Conservation (phyloP, 257 asterid species). For the Galeopsis tetrahit region DNA sequence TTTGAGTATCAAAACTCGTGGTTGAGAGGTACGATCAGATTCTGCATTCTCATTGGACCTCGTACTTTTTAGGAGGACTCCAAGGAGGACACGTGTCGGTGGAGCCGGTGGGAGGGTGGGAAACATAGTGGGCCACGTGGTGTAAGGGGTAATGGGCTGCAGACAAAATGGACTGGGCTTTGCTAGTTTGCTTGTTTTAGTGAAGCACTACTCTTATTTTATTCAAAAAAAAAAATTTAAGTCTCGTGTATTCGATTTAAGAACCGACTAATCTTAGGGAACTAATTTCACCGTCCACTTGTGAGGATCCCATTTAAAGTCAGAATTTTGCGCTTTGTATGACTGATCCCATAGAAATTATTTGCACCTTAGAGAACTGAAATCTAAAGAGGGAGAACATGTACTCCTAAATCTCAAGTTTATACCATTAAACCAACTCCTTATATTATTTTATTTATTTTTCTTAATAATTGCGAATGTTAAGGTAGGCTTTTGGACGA, state of each 20-base stretch:
- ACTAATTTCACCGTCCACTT: too few relatives aligned
- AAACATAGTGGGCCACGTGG: not conserved
- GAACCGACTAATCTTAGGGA: too few relatives aligned
- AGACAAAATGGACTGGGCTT: conserved; percentile 31
- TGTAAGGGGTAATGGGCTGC: not conserved
- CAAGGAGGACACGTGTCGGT: conserved; percentile 49
- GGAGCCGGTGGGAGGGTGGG: conserved; percentile 5
- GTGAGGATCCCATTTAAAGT: too few relatives aligned
- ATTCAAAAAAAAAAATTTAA: too few relatives aligned
- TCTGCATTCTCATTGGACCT: conserved; percentile 56
- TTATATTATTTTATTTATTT: not conserved
- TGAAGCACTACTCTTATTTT: not conserved
- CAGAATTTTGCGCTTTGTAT: too few relatives aligned
- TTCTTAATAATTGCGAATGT: not conserved
- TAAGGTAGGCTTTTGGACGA: not conserved
- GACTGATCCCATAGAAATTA: too few relatives aligned
- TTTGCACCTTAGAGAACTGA: too few relatives aligned
- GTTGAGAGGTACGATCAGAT: conserved; percentile 86
- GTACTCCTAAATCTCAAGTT: too few relatives aligned
- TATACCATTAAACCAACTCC: too few relatives aligned
- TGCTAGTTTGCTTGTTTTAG: conserved; percentile 8
- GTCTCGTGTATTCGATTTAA: too few relatives aligned
- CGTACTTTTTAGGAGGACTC: not conserved
- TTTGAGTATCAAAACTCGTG: conserved; percentile 77
- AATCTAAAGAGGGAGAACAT: too few relatives aligned